Evolutionary conservation across 495 filamentous ascomycete genomes (phyloP), one percentile per base, ranked within the genome.

Genomic region (Tuber magnatum): DNA sequence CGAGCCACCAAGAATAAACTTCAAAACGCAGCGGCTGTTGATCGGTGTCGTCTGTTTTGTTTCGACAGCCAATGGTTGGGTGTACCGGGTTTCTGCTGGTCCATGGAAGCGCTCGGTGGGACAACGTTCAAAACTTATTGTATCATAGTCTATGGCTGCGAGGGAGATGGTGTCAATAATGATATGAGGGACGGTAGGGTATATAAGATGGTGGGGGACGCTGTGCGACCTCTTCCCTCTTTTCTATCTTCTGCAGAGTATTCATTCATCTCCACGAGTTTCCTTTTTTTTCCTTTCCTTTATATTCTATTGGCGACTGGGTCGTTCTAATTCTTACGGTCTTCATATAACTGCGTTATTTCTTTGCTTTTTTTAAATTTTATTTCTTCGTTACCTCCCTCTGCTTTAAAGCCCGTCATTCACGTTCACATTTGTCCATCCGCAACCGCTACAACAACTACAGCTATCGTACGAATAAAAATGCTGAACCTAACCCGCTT

Each of bases 321-420:
- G 69, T 74, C 51, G 38, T 79, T 86, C 83, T 81, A 84, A 79
- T 40, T 76, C 74, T 80, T 76, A 20, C 28, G 3, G 18, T 65
- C 28, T 16, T 35, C 6, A 65, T 65, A 65, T 65, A 65, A 65
- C 56, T 65, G 56, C 28, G 14, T 81, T 75, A 75, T 70, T 56
- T 70, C 74, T 56, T 79, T 48, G 40, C 70, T 16, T 70, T 20
- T 41, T 56, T 42, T 68, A n/a, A n/a, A n/a, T n/a, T n/a, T n/a
- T n/a, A n/a, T 32, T 38, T 16, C 8, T 71, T 69, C 28, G 68
- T 65, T 61, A 69, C 20, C 74, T 74, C 44, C 32, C 48, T 32
- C 18, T 68, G 68, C n/a, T 10, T 74, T 48, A 32, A 42, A 40
- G 18, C 8, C 44, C 9, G 70, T 75, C 44, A 56, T 65, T 65